Base-by-base conservation (phyloP, 805 yeast species). In the Starmerella vitae region DNA sequence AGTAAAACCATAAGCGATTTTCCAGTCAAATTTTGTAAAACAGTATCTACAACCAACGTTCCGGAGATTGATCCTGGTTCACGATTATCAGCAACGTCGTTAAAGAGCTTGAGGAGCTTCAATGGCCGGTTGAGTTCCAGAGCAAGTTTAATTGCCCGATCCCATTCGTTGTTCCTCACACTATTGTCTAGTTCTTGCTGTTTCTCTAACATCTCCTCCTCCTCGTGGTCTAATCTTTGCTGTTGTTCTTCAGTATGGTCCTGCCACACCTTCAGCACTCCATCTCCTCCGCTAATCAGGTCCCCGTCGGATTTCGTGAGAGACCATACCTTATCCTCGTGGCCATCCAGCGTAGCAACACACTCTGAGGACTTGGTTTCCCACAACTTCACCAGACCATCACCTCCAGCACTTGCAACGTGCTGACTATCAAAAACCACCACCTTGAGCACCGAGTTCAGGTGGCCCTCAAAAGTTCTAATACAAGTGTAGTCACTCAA, bases 291-390 rank as follows among this genome's bases (percentile, higher is more conserved):
- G 42, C 82, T 73, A 0, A 83, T 72, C 42, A 91, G 68, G 42
- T 70, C 68, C 14, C 69, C 70, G 49, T 77, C 80, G 26, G 72
- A 62, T 44, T 72, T 67, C 40, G 79, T 74, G 38, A 91, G 59
- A 0, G 96, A 81, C 99, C 98, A 91, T 36, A 91, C 83, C 62
- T 94, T 75, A 58, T 88, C 91, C 44, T 76, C 83, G 56, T 91
- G 99, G 51, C 77, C 77, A 60, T 88, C 97, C 35, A 86, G 67
- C 0, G 97, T 88, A 42, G 77, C 74, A 17, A 78, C 60, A 54
- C 84, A 72, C 53, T 91, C 98, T 27, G 84, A 91, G 9, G 72
- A 62, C 28, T 72, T 64, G 37, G 68, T 57, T 53, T 84, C 93
- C 98, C 98, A 91, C 4, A 91, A 64, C 58, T 91, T 88, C 42